Conservation (phyloP, 345 rosid genomes). For the Gossypium turneri region DNA sequence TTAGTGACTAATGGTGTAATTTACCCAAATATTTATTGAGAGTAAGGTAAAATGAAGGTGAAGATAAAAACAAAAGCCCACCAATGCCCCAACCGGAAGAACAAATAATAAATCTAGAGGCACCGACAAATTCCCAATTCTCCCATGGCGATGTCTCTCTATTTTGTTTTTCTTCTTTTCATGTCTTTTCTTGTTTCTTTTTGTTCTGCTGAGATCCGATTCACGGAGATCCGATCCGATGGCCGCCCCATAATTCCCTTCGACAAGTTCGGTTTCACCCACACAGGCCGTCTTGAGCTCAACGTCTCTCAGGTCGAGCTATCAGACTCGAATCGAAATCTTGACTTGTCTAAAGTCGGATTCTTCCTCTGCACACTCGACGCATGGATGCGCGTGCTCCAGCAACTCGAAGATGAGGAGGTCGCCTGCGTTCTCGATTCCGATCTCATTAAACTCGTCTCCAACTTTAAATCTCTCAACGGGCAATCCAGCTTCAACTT, state of each 20-base stretch:
- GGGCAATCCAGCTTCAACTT: conserved; percentile 22
- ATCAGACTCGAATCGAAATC: conserved; percentile 46
- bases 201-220: conserved; percentile 61
- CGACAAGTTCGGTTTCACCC: conserved; percentile 89
- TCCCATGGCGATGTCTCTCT: conserved; percentile 38
- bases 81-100: neutral
- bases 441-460: conserved; percentile 53
- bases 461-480: conserved; percentile 53
- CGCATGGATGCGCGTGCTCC: conserved; percentile 70
- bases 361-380: conserved; percentile 93
- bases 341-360: conserved; percentile 65
- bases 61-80: neutral
- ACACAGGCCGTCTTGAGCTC: conserved; percentile 78
- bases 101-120: conserved; percentile 4
- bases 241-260: conserved; percentile 60
- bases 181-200: conserved; percentile 24
- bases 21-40: too few species aligned
- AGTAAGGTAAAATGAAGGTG: neutral
- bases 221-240: conserved; percentile 73
- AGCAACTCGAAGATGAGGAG: conserved; percentile 68
- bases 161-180: conserved; percentile 17
- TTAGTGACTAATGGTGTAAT: too few species aligned
- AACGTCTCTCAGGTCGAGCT: conserved; percentile 52
- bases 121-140: neutral
- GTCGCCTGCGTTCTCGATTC: conserved; percentile 76